Evolutionary conservation across 1,139 yeast genomes (phyloP), one percentile per base, ranked within the genome.

Genomic region (Scheffersomyces lignicola): DNA sequence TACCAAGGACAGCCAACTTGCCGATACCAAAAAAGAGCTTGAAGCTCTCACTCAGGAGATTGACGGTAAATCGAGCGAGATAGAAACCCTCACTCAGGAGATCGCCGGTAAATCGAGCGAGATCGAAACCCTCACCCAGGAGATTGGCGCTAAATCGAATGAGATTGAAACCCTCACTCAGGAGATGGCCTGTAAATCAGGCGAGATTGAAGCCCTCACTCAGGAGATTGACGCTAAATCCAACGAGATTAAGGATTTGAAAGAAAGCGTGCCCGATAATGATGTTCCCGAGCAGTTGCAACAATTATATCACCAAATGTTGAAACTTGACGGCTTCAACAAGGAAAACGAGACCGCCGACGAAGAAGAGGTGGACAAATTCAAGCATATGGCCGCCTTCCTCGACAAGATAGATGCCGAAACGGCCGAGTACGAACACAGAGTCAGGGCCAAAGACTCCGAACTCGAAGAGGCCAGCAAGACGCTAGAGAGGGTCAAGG

Each of bases 381-480:
- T n/a, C n/a, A n/a, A n/a, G n/a, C n/a, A n/a, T n/a, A n/a, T n/a
- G n/a, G n/a, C n/a, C n/a, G n/a, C n/a, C n/a, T n/a, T n/a, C n/a
- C n/a, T n/a, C n/a, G n/a, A n/a, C n/a, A n/a, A n/a, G n/a, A n/a
- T n/a, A n/a, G n/a, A n/a, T n/a, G n/a, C n/a, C n/a, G n/a, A n/a
- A n/a, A n/a, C n/a, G n/a, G n/a, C n/a, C 10, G 29, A 26, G 3
- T 26, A 7, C 11, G 20, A 15, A 5, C 7, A 14, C 5, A 14
- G 18, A 13, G 16, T 30, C 3, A 13, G 18, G 14, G 18, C 10
- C 5, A 31, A 27, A 23, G 28, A 29, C 9, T 22, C 29, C 11
- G 28, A 34, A 21, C 18, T 30, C 17, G 18, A n/a, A 10, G 32
- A 24, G 24, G 33, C 29, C 12, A 16, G 18, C 18, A 23, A 29